A percentile compares a stretch with the other conserved stretches of the same genome.
Conservation (phyloP, 2,329 filamentous ascomycete species). For the Botrytis pseudocinerea region DNA sequence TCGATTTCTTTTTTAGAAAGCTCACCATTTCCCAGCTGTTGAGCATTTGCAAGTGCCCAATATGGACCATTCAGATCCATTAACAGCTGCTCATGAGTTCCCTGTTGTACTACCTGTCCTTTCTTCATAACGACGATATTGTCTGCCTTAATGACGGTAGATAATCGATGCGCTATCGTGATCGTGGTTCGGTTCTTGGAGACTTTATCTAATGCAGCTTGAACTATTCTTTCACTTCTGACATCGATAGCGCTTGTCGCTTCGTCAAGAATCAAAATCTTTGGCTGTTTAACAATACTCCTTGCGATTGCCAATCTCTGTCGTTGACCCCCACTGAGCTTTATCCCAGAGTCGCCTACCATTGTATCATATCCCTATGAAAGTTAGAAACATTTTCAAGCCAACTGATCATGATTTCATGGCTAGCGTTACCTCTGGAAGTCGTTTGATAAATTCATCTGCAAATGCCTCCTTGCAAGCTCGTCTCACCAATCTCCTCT, state of each 20-base stretch:
- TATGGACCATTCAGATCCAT: slow-evolving; percentile 60
- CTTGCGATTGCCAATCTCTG: slow-evolving; percentile 73
- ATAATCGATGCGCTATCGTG: slow-evolving; percentile 87
- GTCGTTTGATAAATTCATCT: slow-evolving; percentile 54
- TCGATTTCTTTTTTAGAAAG: neutral
- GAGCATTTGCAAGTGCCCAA: slow-evolving; percentile 62
- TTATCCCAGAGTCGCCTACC: slow-evolving; percentile 74
- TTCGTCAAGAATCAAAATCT: slow-evolving; percentile 61
- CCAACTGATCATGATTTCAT: neutral
- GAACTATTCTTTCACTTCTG: slow-evolving; percentile 87
- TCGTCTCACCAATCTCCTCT: slow-evolving; percentile 36
- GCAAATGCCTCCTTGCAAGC: slow-evolving; percentile 58
- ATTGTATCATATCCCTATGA: slow-evolving; percentile 63
- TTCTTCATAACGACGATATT: slow-evolving; percentile 78
- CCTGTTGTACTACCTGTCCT: slow-evolving; percentile 71
- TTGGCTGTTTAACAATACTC: slow-evolving; percentile 52
- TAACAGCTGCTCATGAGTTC: slow-evolving; percentile 71
- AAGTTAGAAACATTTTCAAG: neutral
- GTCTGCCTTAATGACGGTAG: slow-evolving; percentile 87
- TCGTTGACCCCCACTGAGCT: slow-evolving; percentile 77
- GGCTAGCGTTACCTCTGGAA: slow-evolving; percentile 46
- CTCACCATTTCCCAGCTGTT: slow-evolving; percentile 46
- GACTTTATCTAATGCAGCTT: slow-evolving; percentile 79
- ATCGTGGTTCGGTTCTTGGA: slow-evolving; percentile 83
- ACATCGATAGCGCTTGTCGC: slow-evolving; percentile 71